These are phyloP conservation scores for Suillus plorans DNA, from an alignment of 768 basidiomycete species.

Conservation along the genomic window DNA sequence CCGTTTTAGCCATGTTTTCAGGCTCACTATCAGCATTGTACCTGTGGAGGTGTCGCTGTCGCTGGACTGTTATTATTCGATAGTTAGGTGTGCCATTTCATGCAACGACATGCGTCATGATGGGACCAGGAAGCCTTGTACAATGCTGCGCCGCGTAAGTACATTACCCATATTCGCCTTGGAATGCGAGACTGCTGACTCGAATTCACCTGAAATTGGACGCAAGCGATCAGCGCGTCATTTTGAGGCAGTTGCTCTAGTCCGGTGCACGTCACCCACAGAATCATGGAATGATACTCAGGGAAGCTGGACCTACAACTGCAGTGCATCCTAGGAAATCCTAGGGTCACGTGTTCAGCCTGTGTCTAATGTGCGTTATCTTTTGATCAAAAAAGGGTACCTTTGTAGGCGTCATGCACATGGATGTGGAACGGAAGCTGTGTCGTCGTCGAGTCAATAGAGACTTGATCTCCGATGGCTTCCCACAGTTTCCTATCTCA, in stretches of 20 bases:
- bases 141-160: not conserved
- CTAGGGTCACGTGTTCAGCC: not conserved
- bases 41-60: not conserved
- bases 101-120: not conserved
- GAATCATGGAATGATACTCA: not conserved
- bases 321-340: not conserved
- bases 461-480: not conserved
- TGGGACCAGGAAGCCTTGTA: not conserved
- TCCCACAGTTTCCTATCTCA: not conserved
- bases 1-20: not conserved
- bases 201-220: not conserved
- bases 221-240: not conserved
- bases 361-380: not conserved
- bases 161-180: too few species aligned
- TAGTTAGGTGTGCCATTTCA: not conserved
- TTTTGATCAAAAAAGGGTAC: not conserved
- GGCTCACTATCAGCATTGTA: not conserved
- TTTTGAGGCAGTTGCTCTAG: not conserved
- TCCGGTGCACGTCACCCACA: not conserved
- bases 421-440: not conserved
- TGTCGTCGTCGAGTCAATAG: not conserved
- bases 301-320: slow-evolving; percentile 1
- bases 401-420: not conserved
- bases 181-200: not conserved
- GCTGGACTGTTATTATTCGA: not conserved